A percentile compares a stretch with the other conserved stretches of the same genome.
Evolutionary conservation across 2,329 filamentous ascomycete species (phyloP).

Genomic region (Fusarium buharicum): DNA sequence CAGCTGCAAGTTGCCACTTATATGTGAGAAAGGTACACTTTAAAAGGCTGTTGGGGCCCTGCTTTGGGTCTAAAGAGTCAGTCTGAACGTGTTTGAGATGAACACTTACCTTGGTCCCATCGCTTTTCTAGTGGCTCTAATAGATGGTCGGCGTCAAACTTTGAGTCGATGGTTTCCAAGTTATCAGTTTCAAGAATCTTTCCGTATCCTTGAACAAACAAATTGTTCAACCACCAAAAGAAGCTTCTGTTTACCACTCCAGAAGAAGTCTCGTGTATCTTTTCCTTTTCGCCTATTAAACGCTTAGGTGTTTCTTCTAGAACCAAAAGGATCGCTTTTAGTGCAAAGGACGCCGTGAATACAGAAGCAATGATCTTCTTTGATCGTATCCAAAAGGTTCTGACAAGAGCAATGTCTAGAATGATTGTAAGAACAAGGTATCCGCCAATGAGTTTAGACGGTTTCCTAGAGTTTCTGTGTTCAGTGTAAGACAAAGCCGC

Average conservation of each 20-base stretch:
- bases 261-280: conserved; percentile 47
- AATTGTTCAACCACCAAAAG: conserved; percentile 52
- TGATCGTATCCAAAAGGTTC: conserved; percentile 50
- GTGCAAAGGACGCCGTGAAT: conserved; percentile 41
- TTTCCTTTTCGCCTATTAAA: conserved; percentile 29
- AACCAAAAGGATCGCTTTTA: conserved; percentile 46
- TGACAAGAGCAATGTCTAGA: conserved; percentile 48
- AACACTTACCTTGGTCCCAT: conserved; percentile 39
- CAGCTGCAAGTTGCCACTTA: conserved; percentile 47
- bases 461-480: conserved; percentile 48
- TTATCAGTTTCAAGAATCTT: conserved; percentile 40
- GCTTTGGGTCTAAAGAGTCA: conserved; percentile 26
- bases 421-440: conserved; percentile 50
- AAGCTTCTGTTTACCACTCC: conserved; percentile 50
- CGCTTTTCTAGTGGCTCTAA: conserved; percentile 27
- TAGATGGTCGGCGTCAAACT: conserved; percentile 43
- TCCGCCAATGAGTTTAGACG: conserved; percentile 48
- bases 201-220: conserved; percentile 45
- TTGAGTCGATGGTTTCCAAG: conserved; percentile 45
- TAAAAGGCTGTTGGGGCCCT: conserved; percentile 39
- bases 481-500: conserved; percentile 49
- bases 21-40: conserved; percentile 44
- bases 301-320: conserved; percentile 50
- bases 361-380: conserved; percentile 43
- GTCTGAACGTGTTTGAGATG: accelerated